Evolutionary conservation across 768 basidiomycete genomes (phyloP).

Genomic region (Pholiota conissans): DNA sequence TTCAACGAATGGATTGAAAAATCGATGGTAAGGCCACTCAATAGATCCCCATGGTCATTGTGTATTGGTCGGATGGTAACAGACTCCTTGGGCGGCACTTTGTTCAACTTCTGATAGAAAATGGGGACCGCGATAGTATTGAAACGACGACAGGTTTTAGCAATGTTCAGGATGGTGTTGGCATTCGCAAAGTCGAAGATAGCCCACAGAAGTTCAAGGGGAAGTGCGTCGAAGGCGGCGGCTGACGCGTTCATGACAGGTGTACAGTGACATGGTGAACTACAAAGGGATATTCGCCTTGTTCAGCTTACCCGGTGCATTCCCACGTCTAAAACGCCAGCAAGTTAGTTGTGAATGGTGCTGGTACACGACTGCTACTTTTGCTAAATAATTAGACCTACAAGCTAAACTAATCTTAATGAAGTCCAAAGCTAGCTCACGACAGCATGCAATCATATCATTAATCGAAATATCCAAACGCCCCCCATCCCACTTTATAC

Average conservation of each 20-base stretch:
- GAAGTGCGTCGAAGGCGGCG: slow-evolving; percentile 3
- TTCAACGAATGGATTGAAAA: slow-evolving; percentile 7
- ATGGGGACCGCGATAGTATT: slow-evolving; percentile 10
- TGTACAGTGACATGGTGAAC: no score
- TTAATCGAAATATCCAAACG: not conserved
- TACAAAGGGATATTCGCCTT: not conserved
- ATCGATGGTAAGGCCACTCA: slow-evolving; percentile 12
- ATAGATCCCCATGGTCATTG: slow-evolving; percentile 8
- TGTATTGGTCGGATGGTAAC: slow-evolving; percentile 9
- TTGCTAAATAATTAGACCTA: not conserved
- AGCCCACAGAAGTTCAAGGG: slow-evolving; percentile 11
- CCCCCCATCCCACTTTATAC: not conserved
- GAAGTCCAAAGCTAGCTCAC: not conserved
- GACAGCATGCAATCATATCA: not conserved
- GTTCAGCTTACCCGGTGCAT: not conserved
- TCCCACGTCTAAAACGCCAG: not conserved
- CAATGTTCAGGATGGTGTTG: slow-evolving; percentile 7
- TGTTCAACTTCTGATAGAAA: slow-evolving; percentile 5
- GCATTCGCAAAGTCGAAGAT: slow-evolving; percentile 3
- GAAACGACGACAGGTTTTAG: slow-evolving; percentile 10
- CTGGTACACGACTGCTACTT: not conserved
- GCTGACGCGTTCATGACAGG: not conserved
- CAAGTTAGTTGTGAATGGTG: not conserved
- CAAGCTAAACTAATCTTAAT: not conserved
- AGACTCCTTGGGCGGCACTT: slow-evolving; percentile 1